Evolutionary conservation across 306 rosid genomes (phyloP).

Genomic region (Inga laurina): DNA sequence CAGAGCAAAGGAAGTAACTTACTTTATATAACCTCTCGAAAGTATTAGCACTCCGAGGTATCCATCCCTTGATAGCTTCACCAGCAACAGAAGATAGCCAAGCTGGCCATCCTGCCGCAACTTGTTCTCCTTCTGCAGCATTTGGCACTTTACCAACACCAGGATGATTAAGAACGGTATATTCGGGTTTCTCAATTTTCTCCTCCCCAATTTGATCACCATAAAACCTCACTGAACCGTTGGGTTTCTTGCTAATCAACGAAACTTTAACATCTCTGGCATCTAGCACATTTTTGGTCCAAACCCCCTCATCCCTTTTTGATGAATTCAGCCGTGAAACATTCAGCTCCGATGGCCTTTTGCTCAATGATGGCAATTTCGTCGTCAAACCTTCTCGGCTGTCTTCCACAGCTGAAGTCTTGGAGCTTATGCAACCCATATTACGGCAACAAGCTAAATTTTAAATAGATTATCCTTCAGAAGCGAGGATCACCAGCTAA

Average conservation of each 20-base stretch:
- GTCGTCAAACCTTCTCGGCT: slow-evolving; percentile 52
- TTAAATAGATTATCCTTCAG: slow-evolving; percentile 24
- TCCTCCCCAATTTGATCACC: slow-evolving; percentile 50
- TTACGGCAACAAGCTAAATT: slow-evolving; percentile 30
- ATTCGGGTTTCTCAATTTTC: slow-evolving; percentile 47
- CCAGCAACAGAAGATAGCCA: slow-evolving; percentile 91
- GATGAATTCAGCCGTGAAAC: slow-evolving; percentile 46
- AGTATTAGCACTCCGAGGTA: slow-evolving; percentile 74
- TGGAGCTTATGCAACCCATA: slow-evolving; percentile 76
- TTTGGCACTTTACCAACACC: slow-evolving; percentile 66
- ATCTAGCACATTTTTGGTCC: slow-evolving; percentile 45
- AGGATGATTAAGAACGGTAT: slow-evolving; percentile 39
- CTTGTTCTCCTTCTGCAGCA: slow-evolving; percentile 72
- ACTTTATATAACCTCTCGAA: slow-evolving; percentile 80
- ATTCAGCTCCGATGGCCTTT: slow-evolving; percentile 42
- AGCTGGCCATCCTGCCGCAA: slow-evolving; percentile 95
- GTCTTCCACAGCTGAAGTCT: slow-evolving; percentile 68
- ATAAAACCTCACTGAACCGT: slow-evolving; percentile 44
- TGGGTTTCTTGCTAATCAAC: slow-evolving; percentile 53
- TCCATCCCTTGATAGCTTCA: slow-evolving; percentile 88
- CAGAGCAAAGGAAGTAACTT: slow-evolving; percentile 35
- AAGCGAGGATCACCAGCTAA: slow-evolving; percentile 19
- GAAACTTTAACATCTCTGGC: slow-evolving; percentile 45
- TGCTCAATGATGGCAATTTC: slow-evolving; percentile 45
- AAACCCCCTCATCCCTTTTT: slow-evolving; percentile 54